Evolutionary conservation across 352 stramenopile genomes (phyloP).

Genomic region (Chloridella minuta): DNA sequence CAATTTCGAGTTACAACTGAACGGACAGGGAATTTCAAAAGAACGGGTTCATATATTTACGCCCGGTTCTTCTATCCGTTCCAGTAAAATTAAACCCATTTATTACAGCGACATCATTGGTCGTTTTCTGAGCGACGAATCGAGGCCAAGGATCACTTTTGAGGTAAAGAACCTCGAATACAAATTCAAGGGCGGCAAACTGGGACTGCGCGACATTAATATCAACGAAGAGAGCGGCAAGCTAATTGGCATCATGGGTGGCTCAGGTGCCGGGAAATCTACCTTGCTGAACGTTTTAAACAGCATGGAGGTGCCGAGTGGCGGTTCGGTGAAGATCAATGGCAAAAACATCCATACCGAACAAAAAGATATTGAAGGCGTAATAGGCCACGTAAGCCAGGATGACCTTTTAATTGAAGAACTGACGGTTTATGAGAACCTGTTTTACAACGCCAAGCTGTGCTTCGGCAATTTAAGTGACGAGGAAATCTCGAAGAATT

Average conservation of each 20-base stretch:
- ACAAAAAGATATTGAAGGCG: neutral
- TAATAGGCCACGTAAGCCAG: neutral
- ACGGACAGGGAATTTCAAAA: neutral
- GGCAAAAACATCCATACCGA: neutral
- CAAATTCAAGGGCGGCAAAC: neutral
- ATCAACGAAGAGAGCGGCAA: neutral
- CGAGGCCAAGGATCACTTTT: neutral
- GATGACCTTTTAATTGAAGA: conserved; percentile 1
- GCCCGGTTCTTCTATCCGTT: neutral
- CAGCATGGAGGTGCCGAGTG: neutral
- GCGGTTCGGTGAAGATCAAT: neutral
- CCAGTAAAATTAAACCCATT: neutral
- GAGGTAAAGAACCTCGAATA: neutral
- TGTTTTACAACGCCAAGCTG: neutral
- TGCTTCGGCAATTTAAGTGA: neutral
- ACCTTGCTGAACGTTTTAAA: neutral
- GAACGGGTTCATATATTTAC: neutral
- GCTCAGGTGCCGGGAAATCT: neutral
- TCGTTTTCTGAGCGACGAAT: neutral
- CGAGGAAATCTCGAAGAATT: neutral
- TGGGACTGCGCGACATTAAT: neutral
- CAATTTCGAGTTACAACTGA: neutral
- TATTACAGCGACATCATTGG: neutral
- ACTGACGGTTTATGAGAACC: neutral
- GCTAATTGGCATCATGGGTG: neutral